Percentiles rank a stretch among this genome's conserved stretches.
Evolutionary conservation across 2,329 filamentous ascomycete genomes (phyloP).

Genomic region (Microdochium bolleyi): DNA sequence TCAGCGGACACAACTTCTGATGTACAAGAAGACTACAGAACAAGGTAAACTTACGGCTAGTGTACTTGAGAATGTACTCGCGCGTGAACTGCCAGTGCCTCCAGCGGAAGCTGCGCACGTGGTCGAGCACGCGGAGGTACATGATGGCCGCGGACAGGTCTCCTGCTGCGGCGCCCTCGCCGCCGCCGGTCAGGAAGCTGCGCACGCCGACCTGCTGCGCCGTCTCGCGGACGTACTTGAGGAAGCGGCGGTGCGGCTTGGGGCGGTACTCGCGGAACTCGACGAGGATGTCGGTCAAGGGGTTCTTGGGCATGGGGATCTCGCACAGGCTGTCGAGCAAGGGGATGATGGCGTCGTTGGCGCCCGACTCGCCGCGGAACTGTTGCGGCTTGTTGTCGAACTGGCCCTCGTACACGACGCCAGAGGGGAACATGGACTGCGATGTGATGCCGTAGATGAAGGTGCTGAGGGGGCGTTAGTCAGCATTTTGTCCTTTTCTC

Average conservation of each 20-base stretch:
- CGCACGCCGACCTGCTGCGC: constrained; percentile 44
- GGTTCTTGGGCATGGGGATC: constrained; percentile 81
- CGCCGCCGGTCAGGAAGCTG: constrained; percentile 31
- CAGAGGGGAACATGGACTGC: constrained; percentile 89
- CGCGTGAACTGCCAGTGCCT: constrained; percentile 64
- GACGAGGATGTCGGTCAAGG: constrained; percentile 76
- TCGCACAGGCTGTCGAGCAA: constrained; percentile 82
- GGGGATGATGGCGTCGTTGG: constrained; percentile 91
- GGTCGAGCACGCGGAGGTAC: constrained; percentile 55
- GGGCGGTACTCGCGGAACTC: constrained; percentile 89
- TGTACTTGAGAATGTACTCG: constrained; percentile 37
- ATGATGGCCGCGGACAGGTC: constrained; percentile 29
- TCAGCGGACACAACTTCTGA: constrained; percentile 39
- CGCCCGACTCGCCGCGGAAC: constrained; percentile 88
- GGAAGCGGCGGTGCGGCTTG: constrained; percentile 79
- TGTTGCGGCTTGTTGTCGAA: constrained; percentile 61
- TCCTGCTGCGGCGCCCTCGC: constrained; percentile 12
- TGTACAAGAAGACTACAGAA: constrained; percentile 61
- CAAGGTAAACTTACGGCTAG: constrained; percentile 59
- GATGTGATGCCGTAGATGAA: constrained; percentile 96
- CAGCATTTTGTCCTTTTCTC: background rate
- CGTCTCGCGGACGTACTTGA: constrained; percentile 57
- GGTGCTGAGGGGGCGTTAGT: constrained; percentile 47
- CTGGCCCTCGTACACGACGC: constrained; percentile 82
- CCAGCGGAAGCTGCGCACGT: constrained; percentile 77